A percentile compares a stretch with the other conserved stretches of the same genome.
Evolutionary conservation across 2,329 filamentous ascomycete genomes (phyloP).

Genomic region (Curvularia spicifera): DNA sequence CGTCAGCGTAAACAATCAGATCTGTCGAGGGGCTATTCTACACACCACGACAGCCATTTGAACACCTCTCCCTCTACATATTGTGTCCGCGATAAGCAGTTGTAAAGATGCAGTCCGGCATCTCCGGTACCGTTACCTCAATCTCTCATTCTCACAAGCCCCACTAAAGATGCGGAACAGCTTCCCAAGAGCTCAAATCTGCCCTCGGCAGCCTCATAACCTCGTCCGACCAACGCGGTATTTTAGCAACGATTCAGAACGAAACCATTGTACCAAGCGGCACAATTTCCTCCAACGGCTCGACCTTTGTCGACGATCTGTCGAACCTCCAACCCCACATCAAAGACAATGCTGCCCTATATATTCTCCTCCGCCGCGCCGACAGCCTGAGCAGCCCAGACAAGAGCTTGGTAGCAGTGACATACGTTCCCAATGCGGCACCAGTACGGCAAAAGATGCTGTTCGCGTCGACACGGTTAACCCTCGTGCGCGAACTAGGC

Average conservation of each 20-base stretch:
- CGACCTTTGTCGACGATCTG: slow-evolving; percentile 70
- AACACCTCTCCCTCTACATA: neutral
- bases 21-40: neutral
- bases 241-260: slow-evolving; percentile 71
- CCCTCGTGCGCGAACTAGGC: slow-evolving; percentile 76
- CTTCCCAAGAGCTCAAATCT: slow-evolving; percentile 76
- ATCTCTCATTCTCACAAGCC: neutral
- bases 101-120: slow-evolving; percentile 75
- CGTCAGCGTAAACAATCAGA: slow-evolving; percentile 17
- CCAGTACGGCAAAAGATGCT: slow-evolving; percentile 87
- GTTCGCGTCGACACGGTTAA: slow-evolving; percentile 78
- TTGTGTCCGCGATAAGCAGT: neutral
- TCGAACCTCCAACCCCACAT: slow-evolving; percentile 67
- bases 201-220: slow-evolving; percentile 74
- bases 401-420: slow-evolving; percentile 66
- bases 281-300: slow-evolving; percentile 58
- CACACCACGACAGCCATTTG: neutral
- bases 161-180: slow-evolving; percentile 46
- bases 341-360: slow-evolving; percentile 70
- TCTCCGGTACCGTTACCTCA: slow-evolving; percentile 63
- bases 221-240: slow-evolving; percentile 67
- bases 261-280: slow-evolving; percentile 71
- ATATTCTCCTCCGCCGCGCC: slow-evolving; percentile 75
- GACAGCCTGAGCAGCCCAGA: slow-evolving; percentile 53
- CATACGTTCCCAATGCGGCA: slow-evolving; percentile 79